Conservation (phyloP, 2,329 filamentous ascomycete species). For the Cladosporium phlei region DNA sequence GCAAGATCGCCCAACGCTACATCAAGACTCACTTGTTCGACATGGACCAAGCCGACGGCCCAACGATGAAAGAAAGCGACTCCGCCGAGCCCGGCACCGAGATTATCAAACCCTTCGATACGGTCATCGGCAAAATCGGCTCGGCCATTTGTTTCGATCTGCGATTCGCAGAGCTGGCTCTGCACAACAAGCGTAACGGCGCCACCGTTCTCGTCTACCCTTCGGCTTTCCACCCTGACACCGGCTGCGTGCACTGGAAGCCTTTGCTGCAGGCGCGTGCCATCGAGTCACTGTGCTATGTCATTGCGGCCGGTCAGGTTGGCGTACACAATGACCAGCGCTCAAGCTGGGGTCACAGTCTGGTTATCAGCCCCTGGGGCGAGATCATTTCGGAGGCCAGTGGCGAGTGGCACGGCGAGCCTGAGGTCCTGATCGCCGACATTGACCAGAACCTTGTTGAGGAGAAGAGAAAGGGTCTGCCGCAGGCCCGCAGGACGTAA, state of each 20-base stretch:
- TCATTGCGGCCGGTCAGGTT: constrained; percentile 77
- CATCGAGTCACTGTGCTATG: constrained; percentile 83
- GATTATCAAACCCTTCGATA: constrained; percentile 67
- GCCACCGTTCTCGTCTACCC: constrained; percentile 82
- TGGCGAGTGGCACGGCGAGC: constrained; percentile 41
- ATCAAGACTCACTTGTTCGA: constrained; percentile 93
- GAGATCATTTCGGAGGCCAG: constrained; percentile 62
- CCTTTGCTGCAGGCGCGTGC: constrained; percentile 71
- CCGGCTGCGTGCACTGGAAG: constrained; percentile 83
- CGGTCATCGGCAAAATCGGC: constrained; percentile 68
- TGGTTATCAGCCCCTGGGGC: constrained; percentile 87
- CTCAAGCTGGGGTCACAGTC: constrained; percentile 77
- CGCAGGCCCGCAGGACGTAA: constrained; percentile 34
- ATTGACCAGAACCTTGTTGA: constrained; percentile 35
- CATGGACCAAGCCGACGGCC: constrained; percentile 49
- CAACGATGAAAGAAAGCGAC: constrained; percentile 57
- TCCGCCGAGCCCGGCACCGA: constrained; percentile 63
- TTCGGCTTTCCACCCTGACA: constrained; percentile 83
- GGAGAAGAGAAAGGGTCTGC: constrained; percentile 35
- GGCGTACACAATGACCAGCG: constrained; percentile 71
- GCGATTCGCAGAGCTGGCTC: constrained; percentile 70
- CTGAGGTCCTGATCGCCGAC: constrained; percentile 39
- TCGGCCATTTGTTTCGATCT: constrained; percentile 87
- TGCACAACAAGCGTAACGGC: constrained; percentile 60
- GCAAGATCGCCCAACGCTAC: constrained; percentile 61